A percentile compares a stretch with the other conserved stretches of the same genome.
These are phyloP conservation scores for Sarocladium oryzae DNA, from an alignment of 2,329 filamentous ascomycete genomes.

Conservation along the genomic window DNA sequence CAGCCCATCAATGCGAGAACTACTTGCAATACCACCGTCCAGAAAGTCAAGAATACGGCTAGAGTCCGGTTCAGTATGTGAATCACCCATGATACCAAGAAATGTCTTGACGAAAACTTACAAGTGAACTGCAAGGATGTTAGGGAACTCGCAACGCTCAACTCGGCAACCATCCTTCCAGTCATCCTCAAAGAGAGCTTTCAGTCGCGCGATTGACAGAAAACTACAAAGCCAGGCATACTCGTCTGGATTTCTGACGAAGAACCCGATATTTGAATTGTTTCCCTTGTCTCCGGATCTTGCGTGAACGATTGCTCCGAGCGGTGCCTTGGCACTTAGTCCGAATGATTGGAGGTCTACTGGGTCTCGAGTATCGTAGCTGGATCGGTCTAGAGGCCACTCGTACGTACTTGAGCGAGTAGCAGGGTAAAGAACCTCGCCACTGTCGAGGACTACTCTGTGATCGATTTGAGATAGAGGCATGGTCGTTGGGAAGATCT, in stretches of 20 bases:
- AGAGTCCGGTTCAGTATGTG: slow-evolving; percentile 9
- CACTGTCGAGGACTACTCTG: slow-evolving; percentile 20
- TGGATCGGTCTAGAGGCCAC: slow-evolving; percentile 19
- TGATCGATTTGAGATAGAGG: slow-evolving; percentile 21
- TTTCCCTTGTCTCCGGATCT: slow-evolving; percentile 35
- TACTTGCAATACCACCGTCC: slow-evolving; percentile 35
- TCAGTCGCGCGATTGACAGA: slow-evolving; percentile 30
- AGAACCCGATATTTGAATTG: slow-evolving; percentile 40
- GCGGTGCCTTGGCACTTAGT: slow-evolving; percentile 16
- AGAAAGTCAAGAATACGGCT: slow-evolving; percentile 37
- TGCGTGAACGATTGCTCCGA: slow-evolving; percentile 25
- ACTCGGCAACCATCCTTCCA: slow-evolving; percentile 28
- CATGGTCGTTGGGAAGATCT: slow-evolving; percentile 33
- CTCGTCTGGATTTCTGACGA: slow-evolving; percentile 35
- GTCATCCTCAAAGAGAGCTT: slow-evolving; percentile 35
- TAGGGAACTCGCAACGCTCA: slow-evolving; percentile 38
- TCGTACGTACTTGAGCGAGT: slow-evolving; percentile 17
- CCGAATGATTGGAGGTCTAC: slow-evolving; percentile 20
- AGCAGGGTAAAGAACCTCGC: slow-evolving; percentile 13
- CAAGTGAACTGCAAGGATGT: slow-evolving; percentile 37
- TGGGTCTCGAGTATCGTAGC: slow-evolving; percentile 20
- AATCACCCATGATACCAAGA: too few relatives aligned
- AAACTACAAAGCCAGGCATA: slow-evolving; percentile 38
- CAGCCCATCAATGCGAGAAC: slow-evolving; percentile 35
- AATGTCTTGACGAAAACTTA: too few relatives aligned